Evolutionary conservation across 768 basidiomycete species (phyloP), one percentile per base, ranked within the genome.

Genomic region (Termitomyces sp.): DNA sequence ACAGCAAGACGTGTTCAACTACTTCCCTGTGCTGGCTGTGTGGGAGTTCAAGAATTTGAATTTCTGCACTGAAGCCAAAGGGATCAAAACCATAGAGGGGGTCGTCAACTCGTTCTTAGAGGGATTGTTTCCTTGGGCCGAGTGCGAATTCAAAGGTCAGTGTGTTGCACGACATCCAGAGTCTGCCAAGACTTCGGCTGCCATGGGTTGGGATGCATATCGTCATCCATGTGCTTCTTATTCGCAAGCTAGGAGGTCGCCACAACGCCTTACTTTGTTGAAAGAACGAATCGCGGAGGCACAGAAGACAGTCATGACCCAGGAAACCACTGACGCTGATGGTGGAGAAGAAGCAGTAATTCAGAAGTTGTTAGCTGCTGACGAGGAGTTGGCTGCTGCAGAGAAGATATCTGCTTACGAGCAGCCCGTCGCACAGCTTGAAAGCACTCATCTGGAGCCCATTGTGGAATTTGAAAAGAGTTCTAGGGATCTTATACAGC

Each of bases 1-100:
- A 1, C 51, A 42, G 40, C 36, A 53, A 16, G 3, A 16, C 1
- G 40, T 53, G 8, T 39, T 32, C 4, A 14, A 53, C 5, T 13
- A 27, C 7, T 40, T 53, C 18, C 36, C 36, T 4, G 39, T 53
- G 4, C 37, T 53, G 4, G 51, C 40, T 4, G 7, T 53, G 1
- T 39, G 51, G 51, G 51, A 53, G 36, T 53, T 53, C 51, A 53
- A 53, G 39, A 53, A 53, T 26, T 39, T 53, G 5, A 53, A 53
- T 26, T 53, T 53, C 22, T 53, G 36, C 16, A 5, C 6, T 6
- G 5, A 32, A 12, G 10, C 7, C 5, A 3, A 1, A 3, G 34
- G 6, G 10, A 12, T 22, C 12, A 12, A 6, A 2, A 36, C 33
- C 7, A 22, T 53, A 3, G 4, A 40, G 7, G 37, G 40, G 16